Evolutionary conservation across 257 asterid species (phyloP).

Genomic region (Fraxinus anomala): DNA sequence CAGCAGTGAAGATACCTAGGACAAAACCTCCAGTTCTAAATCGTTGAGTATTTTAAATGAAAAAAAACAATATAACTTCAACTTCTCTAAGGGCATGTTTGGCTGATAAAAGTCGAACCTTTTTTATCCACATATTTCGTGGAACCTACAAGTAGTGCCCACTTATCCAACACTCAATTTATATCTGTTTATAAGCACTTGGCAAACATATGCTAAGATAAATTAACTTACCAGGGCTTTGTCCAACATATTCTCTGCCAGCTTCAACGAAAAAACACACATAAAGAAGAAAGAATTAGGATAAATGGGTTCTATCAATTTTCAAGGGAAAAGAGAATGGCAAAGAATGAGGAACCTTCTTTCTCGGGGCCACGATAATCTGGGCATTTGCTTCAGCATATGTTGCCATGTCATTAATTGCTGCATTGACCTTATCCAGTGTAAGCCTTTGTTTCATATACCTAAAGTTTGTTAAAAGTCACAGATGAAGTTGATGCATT

Average conservation of each 20-base stretch:
- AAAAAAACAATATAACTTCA: neutral
- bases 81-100: neutral
- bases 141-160: no score
- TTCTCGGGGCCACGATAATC: constrained; percentile 81
- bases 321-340: constrained; percentile 4
- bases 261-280: constrained; percentile 42
- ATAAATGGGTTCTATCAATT: constrained; percentile 18
- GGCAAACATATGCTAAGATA: no score
- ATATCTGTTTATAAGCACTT: no score
- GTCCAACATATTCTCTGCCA: constrained; percentile 75
- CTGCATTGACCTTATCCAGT: constrained; percentile 87
- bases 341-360: constrained; percentile 51
- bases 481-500: constrained; percentile 17
- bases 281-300: constrained; percentile 22
- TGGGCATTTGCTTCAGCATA: constrained; percentile 92
- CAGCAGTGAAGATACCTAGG: neutral
- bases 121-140: no score
- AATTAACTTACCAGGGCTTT: constrained; percentile 73
- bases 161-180: no score
- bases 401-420: constrained; percentile 77
- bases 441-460: constrained; percentile 96
- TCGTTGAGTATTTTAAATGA: neutral
- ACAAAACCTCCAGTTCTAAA: neutral
- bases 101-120: no score
- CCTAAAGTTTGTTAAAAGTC: constrained; percentile 48